Evolutionary conservation across 129 eudicot genomes (phyloP), one percentile per base, ranked within the genome.

Genomic region (Escallonia rubra): DNA sequence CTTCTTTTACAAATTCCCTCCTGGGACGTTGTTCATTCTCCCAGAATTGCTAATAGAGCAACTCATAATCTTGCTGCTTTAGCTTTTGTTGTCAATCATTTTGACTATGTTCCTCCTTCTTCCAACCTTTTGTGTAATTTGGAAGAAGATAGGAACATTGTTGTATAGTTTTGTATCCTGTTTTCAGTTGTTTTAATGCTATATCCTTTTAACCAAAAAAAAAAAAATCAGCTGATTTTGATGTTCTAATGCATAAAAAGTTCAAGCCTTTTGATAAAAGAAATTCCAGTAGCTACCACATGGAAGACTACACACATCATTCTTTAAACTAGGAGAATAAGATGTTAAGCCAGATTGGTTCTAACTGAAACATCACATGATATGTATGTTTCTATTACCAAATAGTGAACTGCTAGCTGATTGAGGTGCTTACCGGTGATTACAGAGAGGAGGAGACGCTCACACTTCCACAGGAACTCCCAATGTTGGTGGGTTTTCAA

Each of bases 261-360:
- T 57, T 84, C 90, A 58, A 80, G 79, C 65, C 89, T 95, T 64
- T 78, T 78, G 70, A 89, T 80, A 65, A 82, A 85, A 70, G 73
- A 65, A 64, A 82, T 76, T 52, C 96, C 96, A 78, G 86, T 78
- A 70, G 96, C 96, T 72, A 81, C 73, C 51, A 81, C 86, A 90
- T 45, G 96, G 96, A 70, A 65, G 78, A 78, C 76, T 86, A 70
- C 55, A 61, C 53, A 46, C 61, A 75, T 86, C 96, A 86, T 76
- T 70, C 80, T 63, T 68, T 62, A 73, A 62, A 47, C 54, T 57
- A 73, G 66, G 69, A 64, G 48, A 52, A 65, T 69, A 57, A 68
- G 41, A 64, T 15, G 45, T n/a, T 7, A 2, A 66, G 55, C 3
- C 10, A 50, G 55, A 50, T 50, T 6, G 12, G 10, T 8, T 3